A percentile compares a stretch with the other conserved stretches of the same genome.
Evolutionary conservation across 2,329 filamentous ascomycete species (phyloP).

Genomic region (Paraphaeosphaeria sporulosa): DNA sequence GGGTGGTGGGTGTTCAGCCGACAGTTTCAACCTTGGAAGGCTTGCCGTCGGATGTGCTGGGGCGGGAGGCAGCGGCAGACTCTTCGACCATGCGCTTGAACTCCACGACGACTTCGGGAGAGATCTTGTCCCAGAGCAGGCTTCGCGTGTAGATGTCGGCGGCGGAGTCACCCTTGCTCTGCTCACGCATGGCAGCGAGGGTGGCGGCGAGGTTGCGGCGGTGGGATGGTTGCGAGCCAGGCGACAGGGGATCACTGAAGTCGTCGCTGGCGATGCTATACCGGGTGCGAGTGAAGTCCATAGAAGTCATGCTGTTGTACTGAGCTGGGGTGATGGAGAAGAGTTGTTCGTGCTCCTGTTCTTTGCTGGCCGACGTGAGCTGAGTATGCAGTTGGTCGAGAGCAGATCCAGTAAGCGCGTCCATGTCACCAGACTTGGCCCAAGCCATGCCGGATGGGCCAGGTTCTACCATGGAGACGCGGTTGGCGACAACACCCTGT

Average conservation of each 20-base stretch:
- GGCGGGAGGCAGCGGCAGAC: slow-evolving; percentile 57
- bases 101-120: slow-evolving; percentile 86
- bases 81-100: slow-evolving; percentile 92
- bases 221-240: slow-evolving; percentile 58
- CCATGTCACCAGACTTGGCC: slow-evolving; percentile 48
- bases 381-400: slow-evolving; percentile 54
- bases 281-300: slow-evolving; percentile 68
- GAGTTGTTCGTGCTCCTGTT: slow-evolving; percentile 86
- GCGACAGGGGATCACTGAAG: slow-evolving; percentile 46
- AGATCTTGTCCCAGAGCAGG: slow-evolving; percentile 92
- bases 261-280: slow-evolving; percentile 60
- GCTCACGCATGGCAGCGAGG: slow-evolving; percentile 77
- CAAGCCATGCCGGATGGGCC: slow-evolving; percentile 47
- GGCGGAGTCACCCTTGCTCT: slow-evolving; percentile 72
- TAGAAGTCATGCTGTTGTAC: slow-evolving; percentile 83
- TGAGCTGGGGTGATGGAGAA: slow-evolving; percentile 87
- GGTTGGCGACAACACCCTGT: slow-evolving; percentile 61
- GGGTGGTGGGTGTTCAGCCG: slow-evolving; percentile 29
- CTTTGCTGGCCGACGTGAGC: slow-evolving; percentile 70
- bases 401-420: slow-evolving; percentile 44
- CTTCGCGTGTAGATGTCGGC: slow-evolving; percentile 93
- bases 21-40: slow-evolving; percentile 39
- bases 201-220: slow-evolving; percentile 82
- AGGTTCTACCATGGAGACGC: slow-evolving; percentile 50
- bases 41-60: slow-evolving; percentile 40